phyloP scores from a whole-genome alignment of 169 alveolate species.

The Eimeria tenella region DNA sequence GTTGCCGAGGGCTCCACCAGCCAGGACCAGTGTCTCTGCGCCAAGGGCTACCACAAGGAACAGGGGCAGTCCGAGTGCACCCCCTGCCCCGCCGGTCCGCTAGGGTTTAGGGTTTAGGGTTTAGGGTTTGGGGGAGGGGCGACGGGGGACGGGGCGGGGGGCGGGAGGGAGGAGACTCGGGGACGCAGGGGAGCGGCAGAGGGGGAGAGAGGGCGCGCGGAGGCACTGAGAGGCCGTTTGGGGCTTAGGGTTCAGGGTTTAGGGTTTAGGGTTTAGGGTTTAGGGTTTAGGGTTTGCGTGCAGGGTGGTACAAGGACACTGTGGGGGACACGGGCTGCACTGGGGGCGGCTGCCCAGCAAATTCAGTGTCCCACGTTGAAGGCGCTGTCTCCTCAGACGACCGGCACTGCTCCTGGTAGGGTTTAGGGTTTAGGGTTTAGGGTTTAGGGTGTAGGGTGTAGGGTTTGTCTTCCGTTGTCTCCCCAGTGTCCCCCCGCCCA shows the following conservation, averaged over 20 bases:
- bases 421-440: neutral
- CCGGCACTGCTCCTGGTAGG: slow-evolving; percentile 67
- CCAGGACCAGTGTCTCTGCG: slow-evolving; percentile 85
- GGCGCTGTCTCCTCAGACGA: slow-evolving; percentile 71
- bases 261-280: neutral
- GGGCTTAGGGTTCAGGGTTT: neutral
- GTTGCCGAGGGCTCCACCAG: slow-evolving; percentile 84
- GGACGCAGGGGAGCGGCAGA: neutral
- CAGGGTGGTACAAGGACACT: slow-evolving; percentile 72
- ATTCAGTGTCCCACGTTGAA: slow-evolving; percentile 52
- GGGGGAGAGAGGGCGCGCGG: neutral
- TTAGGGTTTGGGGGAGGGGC: neutral
- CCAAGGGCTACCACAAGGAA: slow-evolving; percentile 86
- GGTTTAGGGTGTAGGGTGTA: neutral
- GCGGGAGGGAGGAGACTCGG: no score
- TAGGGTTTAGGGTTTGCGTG: neutral
- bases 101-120: neutral
- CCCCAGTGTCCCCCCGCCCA: neutral
- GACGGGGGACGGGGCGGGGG: no score
- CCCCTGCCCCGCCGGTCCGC: slow-evolving; percentile 73
- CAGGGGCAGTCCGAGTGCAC: slow-evolving; percentile 23
- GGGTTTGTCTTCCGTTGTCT: neutral
- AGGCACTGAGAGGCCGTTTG: neutral
- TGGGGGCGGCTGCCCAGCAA: slow-evolving; percentile 63
- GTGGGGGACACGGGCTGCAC: slow-evolving; percentile 74